phyloP scores from a whole-genome alignment of 306 rosid genomes.

The Trichosanthes truncata region DNA sequence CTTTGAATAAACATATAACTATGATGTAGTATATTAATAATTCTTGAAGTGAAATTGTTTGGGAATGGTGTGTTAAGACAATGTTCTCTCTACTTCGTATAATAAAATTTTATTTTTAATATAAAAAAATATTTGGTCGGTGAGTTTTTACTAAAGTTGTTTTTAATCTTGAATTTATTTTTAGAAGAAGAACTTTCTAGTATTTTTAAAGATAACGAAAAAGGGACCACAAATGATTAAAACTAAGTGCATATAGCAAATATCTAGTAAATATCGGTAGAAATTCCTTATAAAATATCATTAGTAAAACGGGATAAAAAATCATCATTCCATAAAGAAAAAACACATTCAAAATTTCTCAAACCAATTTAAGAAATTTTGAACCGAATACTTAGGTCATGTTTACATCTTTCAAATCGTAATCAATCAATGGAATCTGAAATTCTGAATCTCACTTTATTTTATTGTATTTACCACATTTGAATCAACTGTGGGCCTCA shows the following conservation, averaged over 20 bases:
- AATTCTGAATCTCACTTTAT: too few species aligned
- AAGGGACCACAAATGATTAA: neutral
- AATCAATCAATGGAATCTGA: too few species aligned
- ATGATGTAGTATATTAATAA: neutral
- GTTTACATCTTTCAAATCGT: too few species aligned
- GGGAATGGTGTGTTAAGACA: neutral
- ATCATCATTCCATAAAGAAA: too few species aligned
- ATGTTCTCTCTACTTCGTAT: neutral
- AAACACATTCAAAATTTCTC: too few species aligned
- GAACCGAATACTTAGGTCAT: too few species aligned
- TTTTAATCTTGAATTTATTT: too few species aligned
- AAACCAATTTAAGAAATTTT: too few species aligned
- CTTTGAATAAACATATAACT: neutral
- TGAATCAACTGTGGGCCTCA: too few species aligned
- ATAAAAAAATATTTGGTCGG: neutral
- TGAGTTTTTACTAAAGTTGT: neutral
- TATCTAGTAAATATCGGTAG: neutral
- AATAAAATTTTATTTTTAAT: neutral
- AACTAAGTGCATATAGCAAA: neutral
- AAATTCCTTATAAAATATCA: too few species aligned
- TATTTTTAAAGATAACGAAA: neutral
- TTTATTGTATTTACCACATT: too few species aligned
- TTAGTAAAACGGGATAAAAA: neutral
- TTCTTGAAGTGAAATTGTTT: neutral
- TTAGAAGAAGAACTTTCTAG: neutral